Evolutionary conservation across 2,329 filamentous ascomycete species (phyloP).

Genomic region (Trichophaea hybrida): DNA sequence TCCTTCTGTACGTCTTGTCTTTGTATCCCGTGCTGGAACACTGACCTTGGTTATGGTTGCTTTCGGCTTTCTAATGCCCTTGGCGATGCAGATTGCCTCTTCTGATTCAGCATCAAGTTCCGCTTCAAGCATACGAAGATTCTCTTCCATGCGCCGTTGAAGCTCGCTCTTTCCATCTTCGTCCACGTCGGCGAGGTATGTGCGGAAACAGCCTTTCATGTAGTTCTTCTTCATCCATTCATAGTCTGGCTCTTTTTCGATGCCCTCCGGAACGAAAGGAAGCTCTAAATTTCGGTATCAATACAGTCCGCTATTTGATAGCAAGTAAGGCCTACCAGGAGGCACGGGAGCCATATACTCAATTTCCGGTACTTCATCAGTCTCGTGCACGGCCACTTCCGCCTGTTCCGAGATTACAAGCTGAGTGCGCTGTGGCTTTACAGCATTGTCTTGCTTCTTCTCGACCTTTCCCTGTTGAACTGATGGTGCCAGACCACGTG

Average conservation of each 20-base stretch:
- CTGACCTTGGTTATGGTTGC: background rate
- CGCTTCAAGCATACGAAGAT: slow-evolving; percentile 11
- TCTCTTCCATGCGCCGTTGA: slow-evolving; percentile 44
- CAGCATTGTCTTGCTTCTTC: slow-evolving; percentile 12
- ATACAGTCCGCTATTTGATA: background rate
- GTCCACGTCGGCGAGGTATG: slow-evolving; percentile 49
- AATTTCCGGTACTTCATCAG: slow-evolving; percentile 54
- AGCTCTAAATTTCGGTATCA: slow-evolving; percentile 32
- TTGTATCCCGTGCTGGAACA: background rate
- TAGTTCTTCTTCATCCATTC: slow-evolving; percentile 46
- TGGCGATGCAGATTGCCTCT: background rate
- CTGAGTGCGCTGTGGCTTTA: slow-evolving; percentile 17
- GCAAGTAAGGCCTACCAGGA: slow-evolving; percentile 32
- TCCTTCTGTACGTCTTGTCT: too few species aligned
- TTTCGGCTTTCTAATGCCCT: slow-evolving; percentile 1
- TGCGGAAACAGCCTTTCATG: slow-evolving; percentile 47
- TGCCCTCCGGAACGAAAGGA: slow-evolving; percentile 55
- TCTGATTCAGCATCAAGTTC: slow-evolving; percentile 19
- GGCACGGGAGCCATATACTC: slow-evolving; percentile 77
- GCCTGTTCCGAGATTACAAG: slow-evolving; percentile 50
- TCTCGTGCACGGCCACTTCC: slow-evolving; percentile 37
- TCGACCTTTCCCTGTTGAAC: slow-evolving; percentile 38
- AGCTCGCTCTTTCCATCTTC: slow-evolving; percentile 50
- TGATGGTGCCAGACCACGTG: slow-evolving; percentile 46
- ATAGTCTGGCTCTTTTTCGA: slow-evolving; percentile 45